These are phyloP conservation scores for Taphrina sp. DNA, from an alignment of 1,139 yeast genomes.

Conservation along the genomic window DNA sequence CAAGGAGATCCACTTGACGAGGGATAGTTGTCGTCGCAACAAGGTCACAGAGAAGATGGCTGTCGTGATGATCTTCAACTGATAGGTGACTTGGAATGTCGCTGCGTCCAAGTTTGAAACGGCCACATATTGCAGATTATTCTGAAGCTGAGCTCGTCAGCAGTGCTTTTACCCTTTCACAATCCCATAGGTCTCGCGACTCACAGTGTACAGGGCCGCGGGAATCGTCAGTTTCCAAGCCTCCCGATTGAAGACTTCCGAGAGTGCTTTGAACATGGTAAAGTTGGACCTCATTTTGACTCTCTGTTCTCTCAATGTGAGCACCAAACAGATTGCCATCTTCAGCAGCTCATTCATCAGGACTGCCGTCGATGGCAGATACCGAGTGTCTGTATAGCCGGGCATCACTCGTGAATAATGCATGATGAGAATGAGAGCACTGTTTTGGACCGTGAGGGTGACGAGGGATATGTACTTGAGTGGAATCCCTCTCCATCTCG, in stretches of 20 bases:
- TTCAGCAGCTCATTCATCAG: slow-evolving; percentile 48
- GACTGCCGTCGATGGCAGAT: slow-evolving; percentile 49
- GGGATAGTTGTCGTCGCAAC: slow-evolving; percentile 43
- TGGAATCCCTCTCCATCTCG: slow-evolving; percentile 40
- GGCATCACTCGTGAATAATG: slow-evolving; percentile 50
- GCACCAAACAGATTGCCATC: slow-evolving; percentile 43
- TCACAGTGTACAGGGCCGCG: slow-evolving; percentile 46
- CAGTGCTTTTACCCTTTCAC: not conserved
- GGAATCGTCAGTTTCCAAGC: slow-evolving; percentile 49
- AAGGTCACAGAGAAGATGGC: slow-evolving; percentile 50
- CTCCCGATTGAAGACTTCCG: slow-evolving; percentile 45
- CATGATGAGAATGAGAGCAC: slow-evolving; percentile 46
- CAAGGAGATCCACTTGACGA: slow-evolving; percentile 46
- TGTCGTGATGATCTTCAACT: slow-evolving; percentile 48
- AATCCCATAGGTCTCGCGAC: slow-evolving; percentile 13
- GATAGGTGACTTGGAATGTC: slow-evolving; percentile 50
- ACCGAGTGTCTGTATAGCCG: slow-evolving; percentile 43
- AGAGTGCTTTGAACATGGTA: slow-evolving; percentile 12
- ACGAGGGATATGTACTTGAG: slow-evolving; percentile 43
- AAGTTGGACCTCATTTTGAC: slow-evolving; percentile 8
- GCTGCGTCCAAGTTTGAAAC: slow-evolving; percentile 50
- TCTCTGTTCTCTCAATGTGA: slow-evolving; percentile 37
- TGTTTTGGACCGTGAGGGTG: slow-evolving; percentile 45
- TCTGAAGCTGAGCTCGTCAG: slow-evolving; percentile 44
- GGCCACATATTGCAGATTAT: slow-evolving; percentile 48